A percentile compares a stretch with the other conserved stretches of the same genome.
Conservation (phyloP, 495 filamentous ascomycete species). For the Pseudotulostoma volvatum region DNA sequence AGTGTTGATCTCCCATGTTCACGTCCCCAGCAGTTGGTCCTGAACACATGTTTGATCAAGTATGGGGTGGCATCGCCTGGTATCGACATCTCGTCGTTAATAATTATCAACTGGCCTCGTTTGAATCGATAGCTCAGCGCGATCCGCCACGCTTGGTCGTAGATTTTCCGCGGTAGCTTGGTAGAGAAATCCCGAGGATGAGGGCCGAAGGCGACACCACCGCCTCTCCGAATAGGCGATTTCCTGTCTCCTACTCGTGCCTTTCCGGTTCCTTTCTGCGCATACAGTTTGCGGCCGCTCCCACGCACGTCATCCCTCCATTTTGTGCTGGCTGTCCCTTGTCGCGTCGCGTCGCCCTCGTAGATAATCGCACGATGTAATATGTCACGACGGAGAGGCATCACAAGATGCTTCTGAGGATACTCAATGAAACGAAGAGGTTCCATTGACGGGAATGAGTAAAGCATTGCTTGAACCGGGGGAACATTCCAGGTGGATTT, state of each 20-base stretch:
- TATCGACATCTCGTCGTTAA: conserved; percentile 56
- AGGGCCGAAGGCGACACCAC: conserved; percentile 76
- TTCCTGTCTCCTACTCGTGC: conserved; percentile 69
- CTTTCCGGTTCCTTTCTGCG: conserved; percentile 70
- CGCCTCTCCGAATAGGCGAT: conserved; percentile 69
- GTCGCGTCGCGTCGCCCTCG: conserved; percentile 78
- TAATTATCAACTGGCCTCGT: conserved; percentile 70
- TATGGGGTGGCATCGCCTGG: conserved; percentile 33
- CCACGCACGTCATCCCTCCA: conserved; percentile 73
- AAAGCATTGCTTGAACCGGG: conserved; percentile 60
- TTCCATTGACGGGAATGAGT: conserved; percentile 81
- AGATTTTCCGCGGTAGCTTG: conserved; percentile 70
- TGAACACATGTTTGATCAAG: conserved; percentile 47
- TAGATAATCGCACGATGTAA: conserved; percentile 84
- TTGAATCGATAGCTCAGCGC: conserved; percentile 82
- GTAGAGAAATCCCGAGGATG: conserved; percentile 80
- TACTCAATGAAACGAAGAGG: conserved; percentile 65
- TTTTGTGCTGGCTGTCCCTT: conserved; percentile 76
- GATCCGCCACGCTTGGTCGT: conserved; percentile 90
- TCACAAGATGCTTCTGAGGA: conserved; percentile 59
- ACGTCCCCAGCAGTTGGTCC: conserved; percentile 54
- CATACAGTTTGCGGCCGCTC: conserved; percentile 54
- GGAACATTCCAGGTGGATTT: conserved; percentile 14
- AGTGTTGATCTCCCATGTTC: conserved; percentile 57
- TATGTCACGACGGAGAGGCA: conserved; percentile 81